Percentiles rank a stretch among this genome's conserved stretches.
phyloP scores from a whole-genome alignment of 345 rosid species.

The rapeseed (Brassica napus) region DNA sequence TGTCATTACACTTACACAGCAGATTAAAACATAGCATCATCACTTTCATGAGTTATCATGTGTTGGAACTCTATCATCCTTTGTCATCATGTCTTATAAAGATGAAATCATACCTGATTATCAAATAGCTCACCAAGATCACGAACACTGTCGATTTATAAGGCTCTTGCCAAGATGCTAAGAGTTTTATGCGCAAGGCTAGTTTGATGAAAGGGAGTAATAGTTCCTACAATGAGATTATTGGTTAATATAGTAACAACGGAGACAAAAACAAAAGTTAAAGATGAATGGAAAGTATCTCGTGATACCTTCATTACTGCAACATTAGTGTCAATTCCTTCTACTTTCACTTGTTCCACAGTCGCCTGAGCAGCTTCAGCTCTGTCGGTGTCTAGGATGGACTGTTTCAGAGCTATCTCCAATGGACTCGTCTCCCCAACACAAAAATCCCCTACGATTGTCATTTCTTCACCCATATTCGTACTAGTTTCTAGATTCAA shows the following conservation, averaged over 20 bases:
- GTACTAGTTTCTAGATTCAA: conserved; percentile 51
- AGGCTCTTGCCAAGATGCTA: conserved; percentile 78
- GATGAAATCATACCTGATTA: conserved; percentile 33
- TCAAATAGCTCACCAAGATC: conserved; percentile 44
- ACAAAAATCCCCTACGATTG: conserved; percentile 60
- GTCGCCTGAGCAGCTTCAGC: conserved; percentile 96
- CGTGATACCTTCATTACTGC: conserved; percentile 81
- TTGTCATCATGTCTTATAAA: neutral
- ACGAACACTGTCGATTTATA: conserved; percentile 63
- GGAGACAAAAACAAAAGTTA: neutral
- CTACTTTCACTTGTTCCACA: conserved; percentile 92
- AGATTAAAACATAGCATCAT: neutral
- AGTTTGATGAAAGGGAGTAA: conserved; percentile 63
- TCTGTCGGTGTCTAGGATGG: conserved; percentile 63
- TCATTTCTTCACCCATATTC: conserved; percentile 47
- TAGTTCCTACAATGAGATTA: conserved; percentile 58
- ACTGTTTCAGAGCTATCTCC: conserved; percentile 74
- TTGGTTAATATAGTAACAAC: conserved; percentile 9
- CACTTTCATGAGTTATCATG: conserved; percentile 10
- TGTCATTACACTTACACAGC: conserved; percentile 1
- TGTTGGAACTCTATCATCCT: neutral
- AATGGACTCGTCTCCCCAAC: conserved; percentile 83
- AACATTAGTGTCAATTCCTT: conserved; percentile 86
- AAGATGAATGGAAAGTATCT: neutral
- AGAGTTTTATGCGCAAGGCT: conserved; percentile 45